Base-by-base conservation (phyloP, 2,329 filamentous ascomycete genomes). In the Dactylellina leptospora region DNA sequence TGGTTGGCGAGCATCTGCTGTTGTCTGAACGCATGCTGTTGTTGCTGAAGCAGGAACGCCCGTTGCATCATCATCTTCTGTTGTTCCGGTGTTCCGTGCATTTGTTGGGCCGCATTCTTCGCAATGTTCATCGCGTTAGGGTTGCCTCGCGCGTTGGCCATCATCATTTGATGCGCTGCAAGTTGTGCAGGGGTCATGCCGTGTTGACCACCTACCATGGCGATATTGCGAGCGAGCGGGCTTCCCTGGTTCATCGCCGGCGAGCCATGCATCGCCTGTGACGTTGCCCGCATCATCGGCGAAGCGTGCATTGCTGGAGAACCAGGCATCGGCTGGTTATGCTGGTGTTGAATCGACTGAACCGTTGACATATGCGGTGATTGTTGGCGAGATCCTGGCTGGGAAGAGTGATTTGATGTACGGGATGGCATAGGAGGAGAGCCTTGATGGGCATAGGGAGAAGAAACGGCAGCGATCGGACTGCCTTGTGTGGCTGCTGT, bases 61-160 rank as follows among this genome's bases (percentile, higher is more conserved):
- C 72, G 58, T 23, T 74, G 72, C 61, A 75, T 18, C 74, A 76
- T 60, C 42, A 59, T 36, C 50, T 73, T 66, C 38, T 68, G 71
- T 33, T 71, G 30, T 42, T 68, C 47, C 23, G 63, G 33, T 42
- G 28, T 58, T 59, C 59, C 10, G 22, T 66, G 40, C 74, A 74
- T 40, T 30, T 75, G 74, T 25, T 74, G 69, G 20, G 44, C 62
- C 10, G 60, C 9, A 42, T 61, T 27, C 62, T 69, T 33, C 30
- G 60, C 23, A 33, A 74, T 56, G 30, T 74, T 64, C 30, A 68
- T 63, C 20, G 60, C 42, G 48, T 69, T 75, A 8, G 53, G 30
- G 25, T 62, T 61, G 25, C 74, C 40, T 54, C 62, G 27, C 60
- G 72, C 22, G 58, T 56, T 30, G 10, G 75, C 69, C 61, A 75